Evolutionary conservation across 2,329 filamentous ascomycete genomes (phyloP), one percentile per base, ranked within the genome.

Genomic region (Myriangium duriaei): DNA sequence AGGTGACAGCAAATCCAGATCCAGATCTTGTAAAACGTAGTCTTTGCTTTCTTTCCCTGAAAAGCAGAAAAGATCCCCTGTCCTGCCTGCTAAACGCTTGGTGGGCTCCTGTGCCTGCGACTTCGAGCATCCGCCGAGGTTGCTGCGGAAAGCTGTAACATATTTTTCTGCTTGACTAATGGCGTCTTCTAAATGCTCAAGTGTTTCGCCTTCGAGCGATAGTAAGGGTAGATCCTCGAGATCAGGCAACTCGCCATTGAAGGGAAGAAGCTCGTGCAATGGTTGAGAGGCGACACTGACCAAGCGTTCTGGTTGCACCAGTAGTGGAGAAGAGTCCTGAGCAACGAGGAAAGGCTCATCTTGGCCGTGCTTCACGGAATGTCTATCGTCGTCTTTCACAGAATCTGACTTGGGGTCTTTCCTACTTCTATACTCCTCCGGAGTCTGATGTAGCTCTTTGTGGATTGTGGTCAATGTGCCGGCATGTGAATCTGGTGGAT

Each of bases 391-490:
- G 3, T 41, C 5, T 13, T 37, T 21, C 2, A 34, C 34, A 9
- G 26, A 17, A 10, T 30, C n/a, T 13, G 17, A 33, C 29, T 19
- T 24, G 12, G 35, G 34, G 9, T 19, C 26, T 11, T 45, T 42
- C 3, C 45, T 32, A 7, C 7, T 26, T 7, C 21, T 26, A 42
- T 61, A 74, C 49, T 76, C 87, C 56, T 94, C 85, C 0, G 86
- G 86, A 2, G 68, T 53, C 28, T 74, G 71, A 42, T 75, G 76
- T 4, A 92, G 61, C 47, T 95, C 87, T 42, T 71, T 74, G 56
- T 95, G 87, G 1, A 88, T 63, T 1, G 76, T 81, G n/a, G 76
- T 74, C 10, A 93, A 61, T 3, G 72, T 63, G 4, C 92, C 59
- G 4, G 72, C 64, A 49, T 64, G 28, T 53, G 68, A 34, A 2